These are phyloP conservation scores for Linanthus parryae DNA, from an alignment of 148 eudicot species.

Conservation along the genomic window DNA sequence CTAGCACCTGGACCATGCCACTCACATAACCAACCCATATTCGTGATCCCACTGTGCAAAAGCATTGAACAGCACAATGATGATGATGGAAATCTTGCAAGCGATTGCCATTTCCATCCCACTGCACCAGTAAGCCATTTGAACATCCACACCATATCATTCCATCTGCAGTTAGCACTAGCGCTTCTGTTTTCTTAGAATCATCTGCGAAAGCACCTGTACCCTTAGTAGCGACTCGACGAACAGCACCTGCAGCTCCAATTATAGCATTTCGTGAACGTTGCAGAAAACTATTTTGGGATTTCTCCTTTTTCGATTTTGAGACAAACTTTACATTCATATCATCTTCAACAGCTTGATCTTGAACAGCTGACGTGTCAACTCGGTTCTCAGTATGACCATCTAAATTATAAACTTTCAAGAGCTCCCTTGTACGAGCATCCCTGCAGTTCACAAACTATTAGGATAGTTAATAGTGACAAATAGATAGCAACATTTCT, in stretches of 20 bases:
- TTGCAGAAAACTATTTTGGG: slow-evolving; percentile 61
- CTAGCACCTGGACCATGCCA: slow-evolving; percentile 75
- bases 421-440: slow-evolving; percentile 91
- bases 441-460: slow-evolving; percentile 51
- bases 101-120: slow-evolving; percentile 88
- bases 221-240: slow-evolving; percentile 84
- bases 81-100: slow-evolving; percentile 72
- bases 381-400: slow-evolving; percentile 88
- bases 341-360: slow-evolving; percentile 70
- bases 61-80: slow-evolving; percentile 62
- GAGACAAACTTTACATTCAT: slow-evolving; percentile 69
- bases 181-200: slow-evolving; percentile 79
- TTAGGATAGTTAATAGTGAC: slow-evolving; percentile 5
- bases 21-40: slow-evolving; percentile 93
- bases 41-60: slow-evolving; percentile 70
- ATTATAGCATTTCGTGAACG: slow-evolving; percentile 90
- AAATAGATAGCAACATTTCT: not conserved
- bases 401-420: slow-evolving; percentile 80
- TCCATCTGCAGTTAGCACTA: slow-evolving; percentile 68
- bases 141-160: slow-evolving; percentile 87
- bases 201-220: slow-evolving; percentile 78
- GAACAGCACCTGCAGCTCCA: slow-evolving; percentile 99
- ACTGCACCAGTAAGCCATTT: slow-evolving; percentile 73
- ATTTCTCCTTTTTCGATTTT: slow-evolving; percentile 81
- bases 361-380: slow-evolving; percentile 67